These are phyloP conservation scores for Sphagnum fallax DNA, from an alignment of 228 moss, liverwort and hornwort genomes.

Conservation along the genomic window DNA sequence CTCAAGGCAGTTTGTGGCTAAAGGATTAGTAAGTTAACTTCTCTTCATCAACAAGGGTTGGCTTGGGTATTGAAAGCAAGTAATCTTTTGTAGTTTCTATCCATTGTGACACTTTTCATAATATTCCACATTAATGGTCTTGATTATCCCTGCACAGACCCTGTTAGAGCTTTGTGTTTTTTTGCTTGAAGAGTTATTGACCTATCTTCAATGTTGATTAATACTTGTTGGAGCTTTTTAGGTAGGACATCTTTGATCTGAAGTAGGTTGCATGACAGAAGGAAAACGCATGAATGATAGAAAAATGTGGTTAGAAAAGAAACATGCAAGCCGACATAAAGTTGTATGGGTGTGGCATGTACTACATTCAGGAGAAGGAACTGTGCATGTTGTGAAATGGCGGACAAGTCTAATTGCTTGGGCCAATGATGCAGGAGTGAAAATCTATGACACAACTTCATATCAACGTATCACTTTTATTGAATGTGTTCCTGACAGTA, in stretches of 20 bases:
- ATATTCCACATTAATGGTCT: no score
- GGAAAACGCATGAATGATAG: no score
- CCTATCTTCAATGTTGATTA: no score
- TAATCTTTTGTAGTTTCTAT: slow-evolving; percentile 19
- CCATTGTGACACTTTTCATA: no score
- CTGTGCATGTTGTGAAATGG: slow-evolving; percentile 89
- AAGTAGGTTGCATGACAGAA: no score
- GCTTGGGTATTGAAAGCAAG: slow-evolving; percentile 86
- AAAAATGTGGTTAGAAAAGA: no score
- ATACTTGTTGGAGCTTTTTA: no score
- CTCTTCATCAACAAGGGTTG: slow-evolving; percentile 88
- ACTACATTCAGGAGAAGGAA: slow-evolving; percentile 93
- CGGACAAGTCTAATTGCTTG: slow-evolving; percentile 96
- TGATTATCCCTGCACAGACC: no score
- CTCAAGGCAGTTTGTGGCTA: slow-evolving; percentile 73
- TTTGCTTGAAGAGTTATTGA: no score
- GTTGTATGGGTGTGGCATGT: slow-evolving; percentile 41
- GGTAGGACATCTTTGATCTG: no score
- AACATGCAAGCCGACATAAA: slow-evolving; percentile 1
- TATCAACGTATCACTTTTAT: slow-evolving; percentile 86
- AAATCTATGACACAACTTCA: slow-evolving; percentile 88
- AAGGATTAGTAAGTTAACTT: slow-evolving; percentile 90
- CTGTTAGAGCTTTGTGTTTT: no score
- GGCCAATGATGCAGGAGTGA: slow-evolving; percentile 93
- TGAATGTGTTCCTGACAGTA: slow-evolving; percentile 77